These are phyloP conservation scores for Barbatosphaeria neglecta DNA, from an alignment of 495 filamentous ascomycete species.

Conservation along the genomic window DNA sequence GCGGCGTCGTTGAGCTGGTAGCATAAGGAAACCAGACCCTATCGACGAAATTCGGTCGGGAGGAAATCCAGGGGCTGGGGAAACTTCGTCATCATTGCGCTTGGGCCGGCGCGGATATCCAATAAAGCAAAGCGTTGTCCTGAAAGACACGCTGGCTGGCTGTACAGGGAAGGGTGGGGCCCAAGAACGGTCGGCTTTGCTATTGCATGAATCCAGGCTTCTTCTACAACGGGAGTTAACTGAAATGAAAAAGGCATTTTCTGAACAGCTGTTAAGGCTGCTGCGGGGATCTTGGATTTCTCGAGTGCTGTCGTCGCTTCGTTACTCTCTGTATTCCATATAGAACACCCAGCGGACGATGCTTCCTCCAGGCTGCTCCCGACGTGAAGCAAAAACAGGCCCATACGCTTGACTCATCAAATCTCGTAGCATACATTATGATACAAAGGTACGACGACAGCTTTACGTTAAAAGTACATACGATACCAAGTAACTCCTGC, in stretches of 20 bases:
- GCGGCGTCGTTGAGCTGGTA: slow-evolving; percentile 83
- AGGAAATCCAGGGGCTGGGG: background rate
- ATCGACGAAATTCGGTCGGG: no score
- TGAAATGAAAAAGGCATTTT: slow-evolving; percentile 5
- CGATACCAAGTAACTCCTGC: background rate
- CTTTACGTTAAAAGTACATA: background rate
- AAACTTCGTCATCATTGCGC: background rate
- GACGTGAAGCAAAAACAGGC: no score
- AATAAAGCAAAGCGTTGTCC: background rate
- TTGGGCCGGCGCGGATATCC: background rate
- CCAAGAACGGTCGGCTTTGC: slow-evolving; percentile 2
- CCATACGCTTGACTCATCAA: no score
- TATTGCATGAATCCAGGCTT: slow-evolving; percentile 7
- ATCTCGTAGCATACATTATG: no score
- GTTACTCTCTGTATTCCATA: no score
- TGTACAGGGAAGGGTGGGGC: slow-evolving; percentile 1
- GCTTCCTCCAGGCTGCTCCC: no score
- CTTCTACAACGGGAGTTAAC: slow-evolving; percentile 7
- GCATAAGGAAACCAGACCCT: slow-evolving; percentile 47
- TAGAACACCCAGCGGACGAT: no score
- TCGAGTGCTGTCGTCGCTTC: no score
- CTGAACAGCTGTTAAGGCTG: no score
- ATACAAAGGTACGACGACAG: no score
- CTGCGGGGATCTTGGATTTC: background rate
- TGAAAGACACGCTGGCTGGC: background rate